Percentiles rank a stretch among this genome's conserved stretches.
These are phyloP conservation scores for Komagataella phaffii DNA, from an alignment of 805 yeast genomes.

Conservation along the genomic window DNA sequence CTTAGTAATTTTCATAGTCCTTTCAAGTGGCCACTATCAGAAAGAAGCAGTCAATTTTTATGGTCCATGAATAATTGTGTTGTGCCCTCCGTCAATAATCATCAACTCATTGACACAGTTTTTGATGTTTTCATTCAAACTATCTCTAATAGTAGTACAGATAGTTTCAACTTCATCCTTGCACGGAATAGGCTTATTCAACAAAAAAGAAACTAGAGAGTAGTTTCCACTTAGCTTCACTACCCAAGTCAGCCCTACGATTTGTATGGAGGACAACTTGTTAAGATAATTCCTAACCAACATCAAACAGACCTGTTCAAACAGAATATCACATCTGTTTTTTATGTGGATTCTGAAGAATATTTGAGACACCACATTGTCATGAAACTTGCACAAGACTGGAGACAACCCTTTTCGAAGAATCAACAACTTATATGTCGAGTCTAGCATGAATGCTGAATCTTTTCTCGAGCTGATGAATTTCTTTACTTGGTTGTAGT, in stretches of 20 bases:
- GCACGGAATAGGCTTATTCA: neutral
- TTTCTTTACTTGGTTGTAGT: neutral
- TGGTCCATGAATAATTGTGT: neutral
- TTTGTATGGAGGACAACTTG: neutral
- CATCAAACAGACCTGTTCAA: neutral
- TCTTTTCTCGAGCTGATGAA: neutral
- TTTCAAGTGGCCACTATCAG: neutral
- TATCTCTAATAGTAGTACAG: neutral
- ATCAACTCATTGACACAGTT: neutral
- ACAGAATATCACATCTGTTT: neutral
- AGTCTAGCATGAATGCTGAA: neutral
- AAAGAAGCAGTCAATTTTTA: neutral
- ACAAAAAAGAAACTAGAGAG: neutral
- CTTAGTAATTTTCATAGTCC: conserved; percentile 5
- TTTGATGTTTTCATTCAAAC: neutral
- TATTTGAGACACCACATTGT: neutral
- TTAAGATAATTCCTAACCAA: neutral
- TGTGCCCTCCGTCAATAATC: neutral
- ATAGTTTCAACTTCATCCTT: neutral
- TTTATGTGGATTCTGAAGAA: neutral
- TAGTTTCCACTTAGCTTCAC: neutral
- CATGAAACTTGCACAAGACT: neutral
- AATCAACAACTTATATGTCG: neutral
- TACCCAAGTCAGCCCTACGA: neutral
- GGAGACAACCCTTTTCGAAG: neutral